Conservation (phyloP, 2,329 filamentous ascomycete species). For the Aspergillus terreus region DNA sequence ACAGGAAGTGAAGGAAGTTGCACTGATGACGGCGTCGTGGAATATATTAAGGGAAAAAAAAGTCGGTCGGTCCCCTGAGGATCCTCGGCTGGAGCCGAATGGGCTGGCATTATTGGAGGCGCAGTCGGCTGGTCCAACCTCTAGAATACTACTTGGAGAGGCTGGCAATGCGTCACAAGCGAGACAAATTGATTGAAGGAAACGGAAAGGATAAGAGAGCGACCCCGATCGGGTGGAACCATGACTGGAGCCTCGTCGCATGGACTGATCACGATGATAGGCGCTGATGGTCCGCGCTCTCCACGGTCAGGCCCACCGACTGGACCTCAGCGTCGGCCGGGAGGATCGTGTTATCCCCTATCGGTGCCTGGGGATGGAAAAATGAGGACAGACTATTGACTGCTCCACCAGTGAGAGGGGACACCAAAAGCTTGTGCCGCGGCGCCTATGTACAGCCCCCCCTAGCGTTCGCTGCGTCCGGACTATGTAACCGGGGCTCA, state of each 20-base stretch:
- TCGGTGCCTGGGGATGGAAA: slow-evolving; percentile 11
- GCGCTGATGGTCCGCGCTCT: neutral
- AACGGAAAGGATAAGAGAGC: slow-evolving; percentile 6
- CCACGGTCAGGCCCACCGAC: neutral
- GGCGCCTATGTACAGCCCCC: neutral
- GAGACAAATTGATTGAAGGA: slow-evolving; percentile 20
- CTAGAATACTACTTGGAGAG: slow-evolving; percentile 4
- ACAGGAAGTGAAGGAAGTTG: slow-evolving; percentile 1
- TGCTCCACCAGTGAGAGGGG: neutral
- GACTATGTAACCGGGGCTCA: neutral
- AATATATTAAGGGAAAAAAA: neutral
- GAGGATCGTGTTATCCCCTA: slow-evolving; percentile 9
- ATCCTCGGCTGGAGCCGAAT: neutral
- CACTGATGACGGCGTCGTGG: neutral
- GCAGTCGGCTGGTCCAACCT: neutral
- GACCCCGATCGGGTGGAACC: slow-evolving; percentile 14
- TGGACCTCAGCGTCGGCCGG: neutral
- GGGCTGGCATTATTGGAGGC: neutral
- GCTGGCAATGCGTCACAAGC: slow-evolving; percentile 5
- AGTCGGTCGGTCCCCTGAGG: neutral
- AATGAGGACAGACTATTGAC: neutral
- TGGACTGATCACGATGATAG: slow-evolving; percentile 5
- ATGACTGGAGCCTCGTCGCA: slow-evolving; percentile 9
- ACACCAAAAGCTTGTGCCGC: slow-evolving; percentile 11
- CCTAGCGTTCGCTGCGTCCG: slow-evolving; percentile 1